Evolutionary conservation across 306 rosid genomes (phyloP).

Genomic region (Vigna trinervia): DNA sequence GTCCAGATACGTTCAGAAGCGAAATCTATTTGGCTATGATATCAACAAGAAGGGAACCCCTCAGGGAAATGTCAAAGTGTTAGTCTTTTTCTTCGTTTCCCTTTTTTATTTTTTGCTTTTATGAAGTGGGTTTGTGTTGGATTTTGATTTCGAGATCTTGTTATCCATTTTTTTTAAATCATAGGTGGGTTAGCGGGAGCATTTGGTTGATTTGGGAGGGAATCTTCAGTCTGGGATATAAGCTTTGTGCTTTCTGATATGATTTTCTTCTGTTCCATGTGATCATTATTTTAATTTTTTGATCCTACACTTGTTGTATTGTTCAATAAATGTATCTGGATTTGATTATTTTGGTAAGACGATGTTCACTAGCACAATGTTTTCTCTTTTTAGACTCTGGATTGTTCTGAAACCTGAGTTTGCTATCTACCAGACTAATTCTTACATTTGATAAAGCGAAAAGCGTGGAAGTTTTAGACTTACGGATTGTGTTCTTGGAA

Average conservation of each 20-base stretch:
- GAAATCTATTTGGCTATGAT: conserved; percentile 84
- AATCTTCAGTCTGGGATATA: neutral
- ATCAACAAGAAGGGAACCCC: conserved; percentile 91
- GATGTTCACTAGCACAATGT: conserved; percentile 5
- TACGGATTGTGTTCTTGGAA: conserved; percentile 6
- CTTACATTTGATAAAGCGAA: neutral
- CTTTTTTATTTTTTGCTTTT: conserved; percentile 24
- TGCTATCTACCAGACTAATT: neutral
- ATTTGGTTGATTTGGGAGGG: conserved; percentile 29
- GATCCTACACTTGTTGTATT: neutral
- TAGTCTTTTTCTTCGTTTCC: conserved; percentile 40
- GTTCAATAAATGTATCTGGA: neutral
- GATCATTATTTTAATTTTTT: neutral
- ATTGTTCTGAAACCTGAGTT: neutral
- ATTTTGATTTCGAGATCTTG: conserved; percentile 43
- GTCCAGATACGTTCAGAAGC: conserved; percentile 72
- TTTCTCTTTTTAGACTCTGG: neutral
- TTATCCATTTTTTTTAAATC: neutral
- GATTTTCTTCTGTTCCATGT: conserved; percentile 16
- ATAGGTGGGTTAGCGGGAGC: neutral
- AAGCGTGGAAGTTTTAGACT: neutral
- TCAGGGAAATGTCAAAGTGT: conserved; percentile 87
- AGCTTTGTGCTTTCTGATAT: neutral
- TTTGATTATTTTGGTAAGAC: neutral
- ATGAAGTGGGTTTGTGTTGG: neutral